phyloP scores from a whole-genome alignment of 805 yeast species.

The Groenewaldozyma tartarivorans region DNA sequence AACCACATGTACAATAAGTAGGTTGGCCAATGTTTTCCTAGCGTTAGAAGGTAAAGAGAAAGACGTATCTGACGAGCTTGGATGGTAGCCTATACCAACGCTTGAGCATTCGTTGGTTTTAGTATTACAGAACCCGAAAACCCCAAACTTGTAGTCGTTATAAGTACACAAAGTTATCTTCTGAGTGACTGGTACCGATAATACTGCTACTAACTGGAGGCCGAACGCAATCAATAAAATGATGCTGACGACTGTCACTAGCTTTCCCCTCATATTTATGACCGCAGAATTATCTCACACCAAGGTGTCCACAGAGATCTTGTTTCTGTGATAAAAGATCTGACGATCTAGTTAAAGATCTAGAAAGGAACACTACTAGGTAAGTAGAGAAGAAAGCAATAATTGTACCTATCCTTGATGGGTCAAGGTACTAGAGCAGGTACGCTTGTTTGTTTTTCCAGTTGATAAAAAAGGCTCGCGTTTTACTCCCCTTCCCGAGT shows the following conservation, averaged over 20 bases:
- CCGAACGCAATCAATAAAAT: constrained; percentile 42
- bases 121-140: constrained; percentile 53
- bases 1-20: constrained; percentile 60
- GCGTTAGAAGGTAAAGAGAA: constrained; percentile 51
- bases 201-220: constrained; percentile 48
- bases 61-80: constrained; percentile 25
- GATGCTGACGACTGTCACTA: constrained; percentile 25
- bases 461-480: too few species aligned
- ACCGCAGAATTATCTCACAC: too few species aligned
- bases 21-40: constrained; percentile 46
- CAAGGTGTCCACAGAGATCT: too few species aligned
- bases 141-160: constrained; percentile 49
- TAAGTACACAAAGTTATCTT: constrained; percentile 41
- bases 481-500: too few species aligned
- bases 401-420: too few species aligned
- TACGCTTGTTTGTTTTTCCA: too few species aligned
- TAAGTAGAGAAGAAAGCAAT: too few species aligned
- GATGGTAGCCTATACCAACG: constrained; percentile 36
- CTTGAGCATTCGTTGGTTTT: constrained; percentile 30
- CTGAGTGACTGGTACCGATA: constrained; percentile 51
- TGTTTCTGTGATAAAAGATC: too few species aligned
- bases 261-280: too few species aligned
- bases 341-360: too few species aligned
- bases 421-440: too few species aligned
- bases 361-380: too few species aligned